Base-by-base conservation (phyloP, 805 yeast genomes). In the Metahyphopichia silvanorum region DNA sequence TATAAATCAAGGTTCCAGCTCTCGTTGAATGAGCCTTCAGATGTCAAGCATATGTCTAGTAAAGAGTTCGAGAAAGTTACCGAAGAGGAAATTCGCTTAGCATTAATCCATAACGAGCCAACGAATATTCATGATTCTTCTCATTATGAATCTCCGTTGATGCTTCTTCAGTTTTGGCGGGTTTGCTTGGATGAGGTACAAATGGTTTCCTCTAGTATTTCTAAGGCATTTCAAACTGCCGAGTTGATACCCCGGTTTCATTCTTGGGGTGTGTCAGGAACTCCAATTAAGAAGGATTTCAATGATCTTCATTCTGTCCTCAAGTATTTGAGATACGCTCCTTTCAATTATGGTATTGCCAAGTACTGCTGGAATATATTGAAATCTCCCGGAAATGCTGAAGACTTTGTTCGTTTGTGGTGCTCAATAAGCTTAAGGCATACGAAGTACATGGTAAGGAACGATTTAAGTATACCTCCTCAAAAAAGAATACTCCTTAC, bases 221-320 rank as follows among this genome's bases (percentile, higher is more conserved):
- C 91, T 0, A 76, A 84, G 32, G 86, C 93, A 2, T 87, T 95
- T 14, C 78, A 75, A 35, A 85, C 88, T 35, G 87, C 96, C 0
- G 67, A 84, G 2, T 61, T 85, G 22, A 75, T 93, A 16, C 91
- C 96, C 4, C 68, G 96, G 32, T 74, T 77, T 28, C 97, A 93
- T 59, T 79, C 96, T 0, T 93, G 98, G 98, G 97, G 95, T 11
- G 96, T 89, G 1, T 86, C 96, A 1, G 98, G 98, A 5, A 93
- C 98, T 0, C 95, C 97, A 0, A 82, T 88, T 11, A 78, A 80
- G 42, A 74, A 74, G 40, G 70, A 76, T 24, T 57, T 84, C 25
- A 54, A 67, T 20, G 96, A 91, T 55, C 65, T 89, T 29, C 77
- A 74, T 27, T 82, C 95, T 0, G 68, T 87, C 4, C 51, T 89